Evolutionary conservation across 768 basidiomycete genomes (phyloP).

Genomic region (Artomyces pyxidatus): DNA sequence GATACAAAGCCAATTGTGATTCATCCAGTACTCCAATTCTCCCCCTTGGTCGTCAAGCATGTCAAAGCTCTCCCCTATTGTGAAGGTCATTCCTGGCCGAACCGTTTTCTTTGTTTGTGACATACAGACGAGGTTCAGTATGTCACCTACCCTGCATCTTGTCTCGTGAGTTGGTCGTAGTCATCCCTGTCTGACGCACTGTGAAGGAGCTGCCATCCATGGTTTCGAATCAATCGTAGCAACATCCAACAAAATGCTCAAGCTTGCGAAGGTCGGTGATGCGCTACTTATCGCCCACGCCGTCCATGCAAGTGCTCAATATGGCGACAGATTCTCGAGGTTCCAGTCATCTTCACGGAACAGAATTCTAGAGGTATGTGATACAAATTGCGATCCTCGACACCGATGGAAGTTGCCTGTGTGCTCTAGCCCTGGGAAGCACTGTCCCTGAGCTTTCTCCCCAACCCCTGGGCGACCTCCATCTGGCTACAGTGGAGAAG

Average conservation of each 20-base stretch:
- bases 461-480: slow-evolving; percentile 46
- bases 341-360: slow-evolving; percentile 75
- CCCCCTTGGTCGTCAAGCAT: too few relatives aligned
- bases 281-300: not conserved
- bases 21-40: too few relatives aligned
- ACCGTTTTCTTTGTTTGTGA: slow-evolving; percentile 78
- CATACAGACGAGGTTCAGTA: slow-evolving; percentile 70
- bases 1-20: too few relatives aligned
- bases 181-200: not conserved
- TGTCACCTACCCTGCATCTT: too few relatives aligned
- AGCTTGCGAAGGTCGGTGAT: slow-evolving; percentile 52
- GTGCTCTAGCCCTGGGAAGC: slow-evolving; percentile 51
- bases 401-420: too few relatives aligned
- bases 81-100: slow-evolving; percentile 29
- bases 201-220: slow-evolving; percentile 44
- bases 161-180: too few relatives aligned
- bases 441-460: slow-evolving; percentile 50
- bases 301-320: not conserved
- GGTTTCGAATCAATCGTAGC: slow-evolving; percentile 63
- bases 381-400: not conserved
- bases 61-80: slow-evolving; percentile 14
- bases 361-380: slow-evolving; percentile 69
- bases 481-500: slow-evolving; percentile 63
- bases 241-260: slow-evolving; percentile 71
- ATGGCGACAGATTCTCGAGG: slow-evolving; percentile 42